A percentile compares a stretch with the other conserved stretches of the same genome.
phyloP scores from a whole-genome alignment of 2,329 filamentous ascomycete genomes.

The Fusarium oxysporum region DNA sequence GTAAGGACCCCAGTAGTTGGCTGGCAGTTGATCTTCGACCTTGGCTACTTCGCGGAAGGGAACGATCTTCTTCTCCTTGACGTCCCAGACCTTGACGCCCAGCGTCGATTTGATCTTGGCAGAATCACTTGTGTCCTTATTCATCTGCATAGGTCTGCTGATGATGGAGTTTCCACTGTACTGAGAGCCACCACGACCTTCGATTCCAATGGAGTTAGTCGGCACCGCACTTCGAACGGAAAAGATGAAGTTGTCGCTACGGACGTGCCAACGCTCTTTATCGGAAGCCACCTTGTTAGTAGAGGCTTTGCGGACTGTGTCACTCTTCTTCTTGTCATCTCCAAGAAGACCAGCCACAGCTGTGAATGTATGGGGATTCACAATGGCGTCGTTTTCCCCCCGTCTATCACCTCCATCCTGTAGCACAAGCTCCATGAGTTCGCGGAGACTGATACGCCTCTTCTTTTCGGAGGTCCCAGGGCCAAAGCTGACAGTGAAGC shows the following conservation, averaged over 20 bases:
- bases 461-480: fast-evolving
- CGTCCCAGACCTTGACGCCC: not conserved
- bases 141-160: not conserved
- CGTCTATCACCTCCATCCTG: not conserved
- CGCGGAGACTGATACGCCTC: fast-evolving
- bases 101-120: not conserved
- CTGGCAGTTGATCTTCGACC: not conserved
- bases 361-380: not conserved
- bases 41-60: not conserved
- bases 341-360: not conserved
- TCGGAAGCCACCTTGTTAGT: fast-evolving
- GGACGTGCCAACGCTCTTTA: not conserved
- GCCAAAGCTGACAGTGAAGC: not conserved
- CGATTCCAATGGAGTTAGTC: fast-evolving
- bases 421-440: not conserved
- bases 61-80: fast-evolving
- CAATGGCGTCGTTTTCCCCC: not conserved
- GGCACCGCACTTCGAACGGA: not conserved
- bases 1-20: not conserved
- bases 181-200: fast-evolving
- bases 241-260: not conserved
- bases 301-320: fast-evolving
- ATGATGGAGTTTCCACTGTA: not conserved
- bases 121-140: fast-evolving
- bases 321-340: not conserved